Evolutionary conservation across 139 green algal genomes (phyloP), one percentile per base, ranked within the genome.

Genomic region (Pleodorina starrii): DNA sequence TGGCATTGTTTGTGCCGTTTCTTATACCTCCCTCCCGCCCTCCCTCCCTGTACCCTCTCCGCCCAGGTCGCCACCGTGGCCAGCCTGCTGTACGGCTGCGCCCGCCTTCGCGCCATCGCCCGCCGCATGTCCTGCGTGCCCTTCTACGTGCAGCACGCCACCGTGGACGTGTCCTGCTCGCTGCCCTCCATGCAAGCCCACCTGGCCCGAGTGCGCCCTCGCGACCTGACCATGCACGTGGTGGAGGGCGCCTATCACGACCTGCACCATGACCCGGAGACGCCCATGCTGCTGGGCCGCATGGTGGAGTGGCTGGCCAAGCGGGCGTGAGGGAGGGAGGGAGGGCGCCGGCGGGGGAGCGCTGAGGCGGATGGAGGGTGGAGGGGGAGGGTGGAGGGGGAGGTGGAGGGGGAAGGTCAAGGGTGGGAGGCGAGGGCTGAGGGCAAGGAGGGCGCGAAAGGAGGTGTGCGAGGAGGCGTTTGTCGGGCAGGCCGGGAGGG

Each of bases 191-290:
- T 88, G 46, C 68, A 51, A 19, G 19, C 35, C 44, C 63, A 69
- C 46, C 83, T 88, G 21, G 12, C 32, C 25, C 66, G 83, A 1
- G 32, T 88, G 23, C 23, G 68, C 46, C 17, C 66, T 44, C 9
- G 7, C 7, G 44, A 78, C 63, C 36, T 88, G 44, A 88, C 82
- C 63, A 27, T 69, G 32, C n/a, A 71, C 17, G 82, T 80, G 44
- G 44, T 40, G 51, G 63, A 88, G 63, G 83, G 83, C 2, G 83
- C 68, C 9, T 88, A 57, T 44, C 83, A 88, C 69, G 83, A 88
- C 66, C 63, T 88, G n/a, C 83, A 88, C 48, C 83, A 88, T 46
- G 83, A 88, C 83, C 83, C 83, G 23, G 68, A 80, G 46, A 88
- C 83, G 63, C 83, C 83, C 5, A 5, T 35, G 68, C 35, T 88